A percentile compares a stretch with the other conserved stretches of the same genome.
Conservation (phyloP, 2,329 filamentous ascomycete genomes). For the Botryosphaeria agaves region DNA sequence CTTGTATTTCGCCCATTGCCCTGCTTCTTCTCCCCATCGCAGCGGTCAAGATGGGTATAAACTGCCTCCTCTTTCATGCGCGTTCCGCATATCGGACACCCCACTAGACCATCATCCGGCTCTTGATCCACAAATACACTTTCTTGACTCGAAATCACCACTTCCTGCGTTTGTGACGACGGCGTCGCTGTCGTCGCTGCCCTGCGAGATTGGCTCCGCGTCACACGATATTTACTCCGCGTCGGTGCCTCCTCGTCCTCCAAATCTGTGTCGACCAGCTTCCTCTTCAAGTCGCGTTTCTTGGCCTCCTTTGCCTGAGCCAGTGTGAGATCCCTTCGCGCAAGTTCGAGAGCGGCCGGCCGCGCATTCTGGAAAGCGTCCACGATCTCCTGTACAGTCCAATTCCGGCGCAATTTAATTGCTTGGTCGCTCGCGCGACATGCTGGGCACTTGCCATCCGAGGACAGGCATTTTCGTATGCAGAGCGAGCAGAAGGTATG, state of each 20-base stretch:
- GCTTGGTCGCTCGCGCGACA: constrained; percentile 70
- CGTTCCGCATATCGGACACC: constrained; percentile 65
- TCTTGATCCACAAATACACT: too few species aligned
- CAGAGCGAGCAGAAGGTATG: constrained; percentile 97
- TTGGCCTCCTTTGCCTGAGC: constrained; percentile 7
- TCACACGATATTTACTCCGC: constrained; percentile 11
- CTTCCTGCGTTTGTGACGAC: constrained; percentile 10
- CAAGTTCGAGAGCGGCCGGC: constrained; percentile 44
- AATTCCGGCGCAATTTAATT: constrained; percentile 68
- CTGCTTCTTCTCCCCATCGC: constrained; percentile 22
- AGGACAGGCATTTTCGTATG: constrained; percentile 69
- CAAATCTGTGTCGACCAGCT: constrained; percentile 19
- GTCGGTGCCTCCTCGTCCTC: constrained; percentile 11
- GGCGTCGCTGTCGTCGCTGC: constrained; percentile 13
- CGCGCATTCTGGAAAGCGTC: constrained; percentile 57
- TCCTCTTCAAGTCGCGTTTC: constrained; percentile 32
- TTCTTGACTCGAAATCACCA: constrained; percentile 16
- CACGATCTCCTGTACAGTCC: constrained; percentile 70
- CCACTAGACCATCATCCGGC: constrained; percentile 55
- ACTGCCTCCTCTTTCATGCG: constrained; percentile 69
- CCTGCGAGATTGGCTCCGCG: constrained; percentile 12
- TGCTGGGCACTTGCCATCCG: constrained; percentile 73
- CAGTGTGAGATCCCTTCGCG: constrained; percentile 27
- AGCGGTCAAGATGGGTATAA: constrained; percentile 65
- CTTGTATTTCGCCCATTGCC: constrained; percentile 10